phyloP scores from a whole-genome alignment of 768 basidiomycete genomes.

The Leccinum aurantiacum region DNA sequence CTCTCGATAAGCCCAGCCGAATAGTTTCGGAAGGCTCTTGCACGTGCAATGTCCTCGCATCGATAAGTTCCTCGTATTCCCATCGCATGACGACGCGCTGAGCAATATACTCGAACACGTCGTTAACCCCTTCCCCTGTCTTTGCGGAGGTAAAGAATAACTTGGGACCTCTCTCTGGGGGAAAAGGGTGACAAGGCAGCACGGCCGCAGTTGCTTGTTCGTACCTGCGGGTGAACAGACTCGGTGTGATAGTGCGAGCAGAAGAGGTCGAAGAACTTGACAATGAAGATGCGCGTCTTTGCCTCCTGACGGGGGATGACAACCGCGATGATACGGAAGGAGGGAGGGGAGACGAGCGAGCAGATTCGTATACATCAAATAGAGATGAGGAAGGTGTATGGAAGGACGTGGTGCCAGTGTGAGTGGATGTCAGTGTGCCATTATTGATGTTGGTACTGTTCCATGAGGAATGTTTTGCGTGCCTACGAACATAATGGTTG shows the following conservation, averaged over 20 bases:
- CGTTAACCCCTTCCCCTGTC: slow-evolving; percentile 67
- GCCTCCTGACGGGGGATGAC: slow-evolving; percentile 27
- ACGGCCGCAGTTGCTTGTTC: slow-evolving; percentile 21
- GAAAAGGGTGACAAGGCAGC: slow-evolving; percentile 13
- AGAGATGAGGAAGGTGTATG: slow-evolving; percentile 82
- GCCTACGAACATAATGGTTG: slow-evolving; percentile 26
- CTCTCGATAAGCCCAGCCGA: slow-evolving; percentile 28
- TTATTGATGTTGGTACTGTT: slow-evolving; percentile 41
- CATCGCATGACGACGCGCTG: slow-evolving; percentile 57
- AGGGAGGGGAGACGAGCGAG: slow-evolving; percentile 58
- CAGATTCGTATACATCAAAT: slow-evolving; percentile 60
- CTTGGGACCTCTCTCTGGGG: slow-evolving; percentile 54
- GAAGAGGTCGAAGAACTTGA: slow-evolving; percentile 35
- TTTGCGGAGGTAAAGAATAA: slow-evolving; percentile 79
- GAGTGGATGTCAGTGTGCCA: slow-evolving; percentile 57
- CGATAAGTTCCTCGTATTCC: slow-evolving; percentile 65
- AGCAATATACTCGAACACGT: slow-evolving; percentile 78
- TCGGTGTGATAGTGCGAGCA: slow-evolving; percentile 59
- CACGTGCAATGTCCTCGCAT: slow-evolving; percentile 43
- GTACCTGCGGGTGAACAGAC: slow-evolving; percentile 43
- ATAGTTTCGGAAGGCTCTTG: slow-evolving; percentile 42
- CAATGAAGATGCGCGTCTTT: slow-evolving; percentile 41
- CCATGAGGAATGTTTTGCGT: slow-evolving; percentile 46
- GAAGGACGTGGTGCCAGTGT: slow-evolving; percentile 61
- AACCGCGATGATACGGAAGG: slow-evolving; percentile 29